A percentile compares a stretch with the other conserved stretches of the same genome.
Evolutionary conservation across 2,329 filamentous ascomycete genomes (phyloP).

Genomic region (Magnaporthiopsis poae): DNA sequence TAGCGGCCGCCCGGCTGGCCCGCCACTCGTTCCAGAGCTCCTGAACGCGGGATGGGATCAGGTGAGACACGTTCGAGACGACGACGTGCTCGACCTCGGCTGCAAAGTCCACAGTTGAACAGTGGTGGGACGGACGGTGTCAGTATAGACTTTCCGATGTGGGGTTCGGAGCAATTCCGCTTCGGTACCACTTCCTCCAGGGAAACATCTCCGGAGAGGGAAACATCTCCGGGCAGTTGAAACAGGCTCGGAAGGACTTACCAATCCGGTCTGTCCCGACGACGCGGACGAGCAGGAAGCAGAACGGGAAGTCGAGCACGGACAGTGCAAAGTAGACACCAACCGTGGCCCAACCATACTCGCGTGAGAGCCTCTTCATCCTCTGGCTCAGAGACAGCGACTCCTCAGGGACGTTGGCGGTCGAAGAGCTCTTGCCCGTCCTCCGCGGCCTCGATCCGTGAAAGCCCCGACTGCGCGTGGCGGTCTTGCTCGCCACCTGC

Average conservation of each 20-base stretch:
- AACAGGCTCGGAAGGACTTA: conserved; percentile 25
- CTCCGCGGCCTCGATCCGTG: conserved; percentile 19
- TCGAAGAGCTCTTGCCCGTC: conserved; percentile 8
- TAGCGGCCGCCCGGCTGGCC: conserved; percentile 23
- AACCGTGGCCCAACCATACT: conserved; percentile 88
- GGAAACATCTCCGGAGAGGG: background rate
- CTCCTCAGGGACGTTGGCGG: conserved; percentile 12
- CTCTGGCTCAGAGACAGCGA: conserved; percentile 54
- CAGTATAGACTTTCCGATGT: no score
- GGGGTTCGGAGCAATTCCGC: conserved; percentile 6
- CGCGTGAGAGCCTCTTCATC: conserved; percentile 73
- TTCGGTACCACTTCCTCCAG: no score
- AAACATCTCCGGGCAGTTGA: background rate
- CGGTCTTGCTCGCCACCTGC: no score
- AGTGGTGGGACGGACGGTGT: no score
- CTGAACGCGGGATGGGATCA: conserved; percentile 52
- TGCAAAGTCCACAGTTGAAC: conserved; percentile 19
- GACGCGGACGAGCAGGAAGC: conserved; percentile 74
- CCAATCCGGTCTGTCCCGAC: conserved; percentile 82
- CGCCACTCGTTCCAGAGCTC: conserved; percentile 41
- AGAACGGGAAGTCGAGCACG: conserved; percentile 86
- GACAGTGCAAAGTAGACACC: conserved; percentile 83
- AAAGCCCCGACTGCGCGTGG: conserved; percentile 17
- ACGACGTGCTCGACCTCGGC: conserved; percentile 58
- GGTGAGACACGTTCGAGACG: conserved; percentile 45